Conservation (phyloP, 2,329 filamentous ascomycete species). For the Talaromyces rugulosus region DNA sequence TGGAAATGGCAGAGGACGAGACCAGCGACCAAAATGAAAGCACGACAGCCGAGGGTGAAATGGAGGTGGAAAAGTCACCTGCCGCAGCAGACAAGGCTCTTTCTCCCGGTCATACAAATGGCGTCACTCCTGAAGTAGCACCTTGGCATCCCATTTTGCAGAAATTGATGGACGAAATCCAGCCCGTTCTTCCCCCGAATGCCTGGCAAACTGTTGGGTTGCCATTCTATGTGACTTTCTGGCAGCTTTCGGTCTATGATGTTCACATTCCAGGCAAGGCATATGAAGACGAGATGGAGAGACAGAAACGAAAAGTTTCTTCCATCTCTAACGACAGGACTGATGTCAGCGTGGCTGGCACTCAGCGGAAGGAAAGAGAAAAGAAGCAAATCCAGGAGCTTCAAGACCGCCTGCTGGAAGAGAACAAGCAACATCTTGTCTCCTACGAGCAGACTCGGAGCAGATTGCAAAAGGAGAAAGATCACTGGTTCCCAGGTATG, state of each 20-base stretch:
- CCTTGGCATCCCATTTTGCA: constrained; percentile 68
- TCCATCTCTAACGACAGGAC: constrained; percentile 66
- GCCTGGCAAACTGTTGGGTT: constrained; percentile 69
- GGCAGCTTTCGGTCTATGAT: constrained; percentile 82
- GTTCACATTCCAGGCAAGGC: constrained; percentile 70
- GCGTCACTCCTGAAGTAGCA: constrained; percentile 32
- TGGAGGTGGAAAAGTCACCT: constrained; percentile 32
- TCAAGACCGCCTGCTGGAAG: constrained; percentile 65
- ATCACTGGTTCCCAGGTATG: constrained; percentile 69
- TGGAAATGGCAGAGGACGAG: constrained; percentile 31
- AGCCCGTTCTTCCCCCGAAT: constrained; percentile 56
- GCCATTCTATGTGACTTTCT: constrained; percentile 86
- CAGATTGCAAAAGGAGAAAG: constrained; percentile 70
- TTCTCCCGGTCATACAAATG: constrained; percentile 18
- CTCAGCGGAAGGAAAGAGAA: constrained; percentile 64
- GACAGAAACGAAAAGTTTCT: constrained; percentile 63
- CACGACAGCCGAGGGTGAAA: constrained; percentile 18
- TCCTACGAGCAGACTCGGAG: constrained; percentile 63
- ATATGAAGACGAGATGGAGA: constrained; percentile 71
- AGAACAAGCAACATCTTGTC: constrained; percentile 66
- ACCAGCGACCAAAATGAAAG: constrained; percentile 6
- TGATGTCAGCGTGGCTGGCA: constrained; percentile 65
- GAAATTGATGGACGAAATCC: constrained; percentile 67
- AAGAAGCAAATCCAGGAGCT: constrained; percentile 66
- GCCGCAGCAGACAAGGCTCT: constrained; percentile 19